Percentiles rank a stretch among this genome's conserved stretches.
Conservation (phyloP, 768 basidiomycete genomes). For the Floccularia luteovirens region DNA sequence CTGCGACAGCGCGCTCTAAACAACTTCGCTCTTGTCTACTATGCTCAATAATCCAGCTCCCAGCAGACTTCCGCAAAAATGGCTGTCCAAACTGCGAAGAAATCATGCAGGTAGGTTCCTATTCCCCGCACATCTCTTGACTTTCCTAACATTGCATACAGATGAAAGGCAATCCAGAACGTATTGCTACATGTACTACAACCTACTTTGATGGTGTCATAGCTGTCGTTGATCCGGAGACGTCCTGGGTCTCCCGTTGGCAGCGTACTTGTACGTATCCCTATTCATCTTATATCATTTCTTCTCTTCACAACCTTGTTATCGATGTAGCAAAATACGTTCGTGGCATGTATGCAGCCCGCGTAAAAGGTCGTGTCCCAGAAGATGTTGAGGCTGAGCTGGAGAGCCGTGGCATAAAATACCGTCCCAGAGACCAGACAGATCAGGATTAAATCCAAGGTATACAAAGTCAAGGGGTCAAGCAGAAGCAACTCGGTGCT, state of each 20-base stretch:
- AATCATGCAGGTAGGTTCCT: constrained; percentile 67
- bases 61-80: constrained; percentile 72
- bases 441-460: constrained; percentile 48
- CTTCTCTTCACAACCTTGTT: constrained; percentile 4
- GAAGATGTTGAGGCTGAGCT: constrained; percentile 82
- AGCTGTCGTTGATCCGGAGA: constrained; percentile 76
- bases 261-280: constrained; percentile 75
- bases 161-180: constrained; percentile 86
- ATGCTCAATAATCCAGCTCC: constrained; percentile 84
- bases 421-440: constrained; percentile 78
- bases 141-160: constrained; percentile 19
- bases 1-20: constrained; percentile 55
- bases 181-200: constrained; percentile 82
- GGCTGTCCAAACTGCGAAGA: constrained; percentile 99
- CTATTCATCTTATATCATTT: constrained; percentile 2
- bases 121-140: neutral
- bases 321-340: constrained; percentile 75
- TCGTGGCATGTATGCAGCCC: constrained; percentile 89
- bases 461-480: neutral
- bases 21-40: constrained; percentile 86
- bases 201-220: constrained; percentile 91
- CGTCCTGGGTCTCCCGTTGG: constrained; percentile 96
- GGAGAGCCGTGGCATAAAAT: constrained; percentile 69
- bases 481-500: neutral
- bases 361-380: constrained; percentile 78